Evolutionary conservation across 1,139 yeast genomes (phyloP).

Genomic region (Eremothecium coryli): DNA sequence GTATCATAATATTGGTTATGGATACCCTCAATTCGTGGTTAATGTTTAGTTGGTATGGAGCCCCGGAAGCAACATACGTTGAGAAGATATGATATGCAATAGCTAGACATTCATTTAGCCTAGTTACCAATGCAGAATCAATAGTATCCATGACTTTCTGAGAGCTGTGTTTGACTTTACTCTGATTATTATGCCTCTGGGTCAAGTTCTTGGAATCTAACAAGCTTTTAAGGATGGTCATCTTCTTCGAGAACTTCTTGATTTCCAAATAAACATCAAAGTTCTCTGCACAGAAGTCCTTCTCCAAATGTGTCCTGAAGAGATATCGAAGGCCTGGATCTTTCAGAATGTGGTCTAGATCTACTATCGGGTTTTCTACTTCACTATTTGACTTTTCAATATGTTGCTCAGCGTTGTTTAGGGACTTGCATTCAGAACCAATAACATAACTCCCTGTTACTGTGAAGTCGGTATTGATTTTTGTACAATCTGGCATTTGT

Average conservation of each 20-base stretch:
- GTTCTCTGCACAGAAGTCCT: slow-evolving; percentile 66
- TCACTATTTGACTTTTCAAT: neutral
- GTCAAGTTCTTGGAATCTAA: slow-evolving; percentile 22
- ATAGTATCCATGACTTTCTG: slow-evolving; percentile 18
- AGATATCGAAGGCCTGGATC: slow-evolving; percentile 77
- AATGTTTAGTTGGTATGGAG: slow-evolving; percentile 66
- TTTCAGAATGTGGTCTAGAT: slow-evolving; percentile 41
- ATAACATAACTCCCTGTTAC: slow-evolving; percentile 7
- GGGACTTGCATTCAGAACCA: slow-evolving; percentile 8
- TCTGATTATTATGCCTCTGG: slow-evolving; percentile 9
- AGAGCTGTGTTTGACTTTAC: slow-evolving; percentile 12
- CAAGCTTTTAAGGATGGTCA: slow-evolving; percentile 31
- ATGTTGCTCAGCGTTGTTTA: slow-evolving; percentile 2
- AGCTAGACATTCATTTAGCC: slow-evolving; percentile 45
- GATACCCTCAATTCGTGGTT: slow-evolving; percentile 47
- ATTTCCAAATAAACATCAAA: slow-evolving; percentile 60
- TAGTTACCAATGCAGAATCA: slow-evolving; percentile 35
- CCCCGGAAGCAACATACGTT: slow-evolving; percentile 56
- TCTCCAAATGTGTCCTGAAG: slow-evolving; percentile 54
- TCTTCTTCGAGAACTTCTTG: slow-evolving; percentile 35
- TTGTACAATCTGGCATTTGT: slow-evolving; percentile 7
- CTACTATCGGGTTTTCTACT: slow-evolving; percentile 5
- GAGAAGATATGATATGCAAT: slow-evolving; percentile 56
- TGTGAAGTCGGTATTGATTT: slow-evolving; percentile 6
- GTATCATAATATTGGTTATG: slow-evolving; percentile 40